A percentile compares a stretch with the other conserved stretches of the same genome.
phyloP scores from a whole-genome alignment of 371 early-diverging fungal genomes.

The Syncephalastrum racemosum region DNA sequence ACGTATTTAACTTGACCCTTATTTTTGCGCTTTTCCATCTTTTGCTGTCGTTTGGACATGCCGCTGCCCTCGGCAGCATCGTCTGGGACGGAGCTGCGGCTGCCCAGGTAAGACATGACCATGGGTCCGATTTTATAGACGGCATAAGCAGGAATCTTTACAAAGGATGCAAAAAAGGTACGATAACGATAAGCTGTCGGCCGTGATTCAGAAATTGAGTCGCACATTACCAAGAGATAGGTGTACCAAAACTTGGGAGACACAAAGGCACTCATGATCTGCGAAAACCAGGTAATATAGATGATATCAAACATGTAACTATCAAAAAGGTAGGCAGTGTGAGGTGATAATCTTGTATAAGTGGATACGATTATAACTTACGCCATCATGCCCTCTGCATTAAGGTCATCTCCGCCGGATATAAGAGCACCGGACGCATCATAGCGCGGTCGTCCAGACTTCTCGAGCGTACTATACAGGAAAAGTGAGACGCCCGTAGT shows the following conservation, averaged over 20 bases:
- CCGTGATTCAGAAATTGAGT: background rate
- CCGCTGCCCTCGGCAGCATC: constrained; percentile 13
- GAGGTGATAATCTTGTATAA: background rate
- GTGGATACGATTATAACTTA: constrained; percentile 35
- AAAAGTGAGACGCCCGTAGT: constrained; percentile 54
- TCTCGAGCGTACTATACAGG: constrained; percentile 51
- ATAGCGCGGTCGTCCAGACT: constrained; percentile 60
- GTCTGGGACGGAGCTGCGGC: constrained; percentile 15
- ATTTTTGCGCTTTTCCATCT: constrained; percentile 60
- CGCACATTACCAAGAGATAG: constrained; percentile 55
- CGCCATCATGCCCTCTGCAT: constrained; percentile 73
- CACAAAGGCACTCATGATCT: constrained; percentile 64
- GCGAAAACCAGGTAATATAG: constrained; percentile 82
- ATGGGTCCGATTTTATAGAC: constrained; percentile 58
- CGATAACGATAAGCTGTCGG: constrained; percentile 3
- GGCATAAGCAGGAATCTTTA: constrained; percentile 66
- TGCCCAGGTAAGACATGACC: constrained; percentile 51
- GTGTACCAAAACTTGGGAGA: constrained; percentile 72
- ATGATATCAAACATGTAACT: constrained; percentile 85
- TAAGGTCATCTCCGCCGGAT: constrained; percentile 71
- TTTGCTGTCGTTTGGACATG: constrained; percentile 64
- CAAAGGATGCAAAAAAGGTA: background rate
- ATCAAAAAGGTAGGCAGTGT: background rate
- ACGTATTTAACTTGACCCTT: constrained; percentile 53
- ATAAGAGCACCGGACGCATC: constrained; percentile 56